Conservation (phyloP, 1,139 yeast species). For the Taphrina communis region DNA sequence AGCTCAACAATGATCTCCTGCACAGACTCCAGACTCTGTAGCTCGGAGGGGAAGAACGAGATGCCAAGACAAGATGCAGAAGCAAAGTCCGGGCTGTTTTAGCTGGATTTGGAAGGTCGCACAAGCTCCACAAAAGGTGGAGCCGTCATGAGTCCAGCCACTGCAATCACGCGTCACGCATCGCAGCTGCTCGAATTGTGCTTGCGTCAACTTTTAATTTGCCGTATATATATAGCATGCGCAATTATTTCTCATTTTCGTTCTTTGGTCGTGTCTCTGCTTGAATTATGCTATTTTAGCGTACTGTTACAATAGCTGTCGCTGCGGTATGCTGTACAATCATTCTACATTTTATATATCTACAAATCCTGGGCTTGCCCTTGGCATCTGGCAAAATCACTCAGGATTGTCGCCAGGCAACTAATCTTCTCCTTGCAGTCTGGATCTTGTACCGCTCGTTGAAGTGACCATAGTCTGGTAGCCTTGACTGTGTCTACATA, state of each 20-base stretch:
- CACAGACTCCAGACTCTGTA: no score
- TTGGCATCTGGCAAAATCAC: slow-evolving; percentile 2
- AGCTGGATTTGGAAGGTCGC: background rate
- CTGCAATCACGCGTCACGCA: background rate
- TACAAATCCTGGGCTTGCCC: slow-evolving; percentile 5
- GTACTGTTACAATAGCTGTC: slow-evolving; percentile 6
- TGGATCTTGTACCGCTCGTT: slow-evolving; percentile 5
- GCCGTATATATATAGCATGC: no score
- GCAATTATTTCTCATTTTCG: background rate
- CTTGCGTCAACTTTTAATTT: no score
- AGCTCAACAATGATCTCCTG: no score
- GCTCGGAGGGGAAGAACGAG: no score
- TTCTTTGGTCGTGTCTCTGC: background rate
- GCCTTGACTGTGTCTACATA: slow-evolving; percentile 19
- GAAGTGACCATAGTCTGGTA: slow-evolving; percentile 3
- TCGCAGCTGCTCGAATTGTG: background rate
- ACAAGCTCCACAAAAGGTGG: background rate
- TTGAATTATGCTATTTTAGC: background rate
- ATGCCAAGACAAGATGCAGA: no score
- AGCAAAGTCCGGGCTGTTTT: background rate
- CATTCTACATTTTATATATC: background rate
- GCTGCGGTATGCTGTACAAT: slow-evolving; percentile 10
- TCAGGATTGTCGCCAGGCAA: slow-evolving; percentile 11
- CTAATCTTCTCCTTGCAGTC: slow-evolving; percentile 18
- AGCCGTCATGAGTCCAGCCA: background rate